Base-by-base conservation (phyloP, 805 yeast genomes). In the Wickerhamiella azyma region DNA sequence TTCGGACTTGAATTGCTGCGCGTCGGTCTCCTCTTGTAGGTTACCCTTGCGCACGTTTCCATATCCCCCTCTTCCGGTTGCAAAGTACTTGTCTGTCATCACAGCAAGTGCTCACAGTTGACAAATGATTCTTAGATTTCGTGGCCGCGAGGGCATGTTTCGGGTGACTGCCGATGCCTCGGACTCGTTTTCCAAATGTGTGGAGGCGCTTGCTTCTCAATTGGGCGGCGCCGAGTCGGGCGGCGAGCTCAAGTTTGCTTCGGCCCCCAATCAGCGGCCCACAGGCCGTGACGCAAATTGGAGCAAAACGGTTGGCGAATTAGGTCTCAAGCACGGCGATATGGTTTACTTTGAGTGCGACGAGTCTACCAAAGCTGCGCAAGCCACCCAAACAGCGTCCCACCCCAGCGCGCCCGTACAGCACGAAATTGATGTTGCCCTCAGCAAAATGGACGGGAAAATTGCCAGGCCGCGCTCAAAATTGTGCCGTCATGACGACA, bases 401-500 rank as follows among this genome's bases (percentile, higher is more conserved):
- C n/a, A n/a, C n/a, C n/a, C n/a, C n/a, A n/a, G n/a, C n/a, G n/a
- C n/a, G n/a, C n/a, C n/a, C n/a, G n/a, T n/a, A n/a, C 30, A 28
- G 30, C 37, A 33, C 29, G 65, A 73, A 0, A 71, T 88, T 1
- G 98, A 92, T 62, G 73, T 73, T 42, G 60, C 59, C 9, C 67
- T 88, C 29, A 88, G 81, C 43, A 68, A 67, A 26, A 71, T 75
- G 46, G 72, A 74, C 38, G 99, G 98, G 0, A 66, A 81, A 46
- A 85, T 92, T 47, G 63, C 70, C 26, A 71, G 98, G 29, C 63
- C 67, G 32, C 71, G 68, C 51, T 74, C 85, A 1, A 49, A 56
- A 18, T 66, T 86, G 50, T 89, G 98, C 63, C 75, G 79, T 49
- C 98, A 92, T 60, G 82, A 89, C 2, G 89, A 79, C 33, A 81